Percentiles rank a stretch among this genome's conserved stretches.
phyloP scores from a whole-genome alignment of 208 protist genomes.

The Trypanosoma boissoni region DNA sequence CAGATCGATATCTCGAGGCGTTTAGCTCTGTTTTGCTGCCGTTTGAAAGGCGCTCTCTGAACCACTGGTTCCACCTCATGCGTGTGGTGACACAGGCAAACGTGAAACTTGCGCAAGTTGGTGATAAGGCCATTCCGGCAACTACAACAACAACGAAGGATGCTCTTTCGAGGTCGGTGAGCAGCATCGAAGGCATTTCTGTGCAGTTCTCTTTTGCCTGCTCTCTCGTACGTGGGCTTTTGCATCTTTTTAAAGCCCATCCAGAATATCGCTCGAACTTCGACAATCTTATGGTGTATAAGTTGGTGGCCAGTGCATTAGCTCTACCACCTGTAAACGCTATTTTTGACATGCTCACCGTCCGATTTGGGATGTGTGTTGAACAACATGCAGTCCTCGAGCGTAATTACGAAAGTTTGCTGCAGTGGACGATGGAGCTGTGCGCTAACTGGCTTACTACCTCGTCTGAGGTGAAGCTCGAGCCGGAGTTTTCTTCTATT shows the following conservation, averaged over 20 bases:
- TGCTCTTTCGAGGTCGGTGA: constrained; percentile 46
- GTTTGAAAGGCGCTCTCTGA: constrained; percentile 38
- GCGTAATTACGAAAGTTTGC: constrained; percentile 34
- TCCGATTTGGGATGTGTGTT: constrained; percentile 25
- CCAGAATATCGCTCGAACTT: constrained; percentile 12
- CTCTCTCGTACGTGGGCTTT: constrained; percentile 33
- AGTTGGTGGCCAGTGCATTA: constrained; percentile 24
- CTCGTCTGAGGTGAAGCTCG: too few relatives aligned
- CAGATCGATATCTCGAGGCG: background rate
- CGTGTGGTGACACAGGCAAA: constrained; percentile 36
- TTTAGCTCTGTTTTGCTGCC: constrained; percentile 30
- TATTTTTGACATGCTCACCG: constrained; percentile 28
- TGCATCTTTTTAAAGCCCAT: constrained; percentile 25
- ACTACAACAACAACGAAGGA: constrained; percentile 31
- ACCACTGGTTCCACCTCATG: constrained; percentile 44
- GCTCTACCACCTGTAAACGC: constrained; percentile 27
- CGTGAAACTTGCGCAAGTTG: constrained; percentile 29
- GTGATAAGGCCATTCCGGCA: constrained; percentile 6
- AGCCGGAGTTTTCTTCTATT: too few relatives aligned
- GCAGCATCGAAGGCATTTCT: constrained; percentile 52
- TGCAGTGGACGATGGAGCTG: constrained; percentile 39
- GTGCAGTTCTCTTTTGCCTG: constrained; percentile 62
- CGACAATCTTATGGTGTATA: constrained; percentile 23
- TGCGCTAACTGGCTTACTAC: constrained; percentile 26
- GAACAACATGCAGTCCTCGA: constrained; percentile 22